These are phyloP conservation scores for Phytophthora idaei DNA, from an alignment of 352 stramenopile genomes.

Conservation along the genomic window DNA sequence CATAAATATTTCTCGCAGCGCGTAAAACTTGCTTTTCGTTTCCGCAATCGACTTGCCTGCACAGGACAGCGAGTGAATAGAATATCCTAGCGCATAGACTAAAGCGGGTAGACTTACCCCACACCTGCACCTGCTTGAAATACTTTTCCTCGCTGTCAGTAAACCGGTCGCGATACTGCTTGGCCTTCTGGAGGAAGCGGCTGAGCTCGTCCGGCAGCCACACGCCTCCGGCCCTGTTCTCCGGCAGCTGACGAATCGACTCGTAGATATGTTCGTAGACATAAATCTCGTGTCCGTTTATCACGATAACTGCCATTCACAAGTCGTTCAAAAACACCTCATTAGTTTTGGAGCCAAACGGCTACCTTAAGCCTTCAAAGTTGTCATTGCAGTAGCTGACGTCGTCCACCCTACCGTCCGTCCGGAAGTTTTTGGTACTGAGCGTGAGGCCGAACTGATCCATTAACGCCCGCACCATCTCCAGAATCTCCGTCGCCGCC, in stretches of 20 bases:
- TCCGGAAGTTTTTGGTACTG: slow-evolving; percentile 72
- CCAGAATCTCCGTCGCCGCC: slow-evolving; percentile 39
- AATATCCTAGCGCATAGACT: not conserved
- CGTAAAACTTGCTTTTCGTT: slow-evolving; percentile 75
- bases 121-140: slow-evolving; percentile 73
- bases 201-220: slow-evolving; percentile 76
- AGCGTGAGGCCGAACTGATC: slow-evolving; percentile 60
- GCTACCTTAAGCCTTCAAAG: not conserved
- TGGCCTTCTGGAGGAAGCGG: slow-evolving; percentile 64
- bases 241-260: slow-evolving; percentile 55
- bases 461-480: slow-evolving; percentile 62
- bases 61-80: not conserved
- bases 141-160: slow-evolving; percentile 49
- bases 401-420: slow-evolving; percentile 46
- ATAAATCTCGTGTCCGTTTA: slow-evolving; percentile 45
- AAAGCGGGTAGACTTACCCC: slow-evolving; percentile 33
- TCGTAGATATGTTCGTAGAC: slow-evolving; percentile 79
- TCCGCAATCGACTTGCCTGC: slow-evolving; percentile 67
- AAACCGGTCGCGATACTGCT: slow-evolving; percentile 58
- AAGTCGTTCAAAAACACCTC: slow-evolving; percentile 2
- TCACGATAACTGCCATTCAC: slow-evolving; percentile 28
- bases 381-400: not conserved
- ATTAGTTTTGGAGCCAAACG: not conserved
- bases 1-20: slow-evolving; percentile 69
- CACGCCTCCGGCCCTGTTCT: slow-evolving; percentile 65